Evolutionary conservation across 2,329 filamentous ascomycete species (phyloP).

Genomic region (Raffaelea ambrosiae): DNA sequence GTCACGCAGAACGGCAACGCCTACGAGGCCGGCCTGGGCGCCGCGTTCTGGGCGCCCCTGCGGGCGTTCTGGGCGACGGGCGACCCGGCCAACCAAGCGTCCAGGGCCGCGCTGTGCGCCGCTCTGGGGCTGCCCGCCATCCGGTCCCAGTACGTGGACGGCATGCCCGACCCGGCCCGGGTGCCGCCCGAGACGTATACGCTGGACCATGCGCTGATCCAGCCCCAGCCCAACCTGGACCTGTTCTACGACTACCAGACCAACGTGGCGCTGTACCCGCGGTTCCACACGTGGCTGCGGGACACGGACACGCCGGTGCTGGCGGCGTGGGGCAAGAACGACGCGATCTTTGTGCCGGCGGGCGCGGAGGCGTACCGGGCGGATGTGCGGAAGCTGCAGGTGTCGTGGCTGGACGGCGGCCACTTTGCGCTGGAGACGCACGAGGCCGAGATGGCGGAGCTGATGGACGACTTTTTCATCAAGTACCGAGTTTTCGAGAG

Average conservation of each 20-base stretch:
- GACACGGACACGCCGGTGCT: slow-evolving; percentile 39
- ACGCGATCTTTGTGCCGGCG: slow-evolving; percentile 38
- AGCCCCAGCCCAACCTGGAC: slow-evolving; percentile 30
- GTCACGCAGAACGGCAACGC: slow-evolving; percentile 55
- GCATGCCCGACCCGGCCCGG: slow-evolving; percentile 21
- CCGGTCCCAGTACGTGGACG: slow-evolving; percentile 35
- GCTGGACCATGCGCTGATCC: slow-evolving; percentile 45
- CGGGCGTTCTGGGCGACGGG: slow-evolving; percentile 34
- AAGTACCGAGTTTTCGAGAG: slow-evolving; percentile 15
- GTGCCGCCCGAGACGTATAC: slow-evolving; percentile 37
- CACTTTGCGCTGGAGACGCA: slow-evolving; percentile 43
- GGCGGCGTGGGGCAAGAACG: slow-evolving; percentile 50
- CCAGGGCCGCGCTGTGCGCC: slow-evolving; percentile 23
- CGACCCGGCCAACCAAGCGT: slow-evolving; percentile 16
- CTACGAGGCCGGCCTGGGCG: slow-evolving; percentile 45
- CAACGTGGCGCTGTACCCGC: slow-evolving; percentile 44
- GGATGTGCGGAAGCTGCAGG: slow-evolving; percentile 36
- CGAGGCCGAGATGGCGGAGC: slow-evolving; percentile 19
- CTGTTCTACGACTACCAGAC: slow-evolving; percentile 48
- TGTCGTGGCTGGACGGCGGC: slow-evolving; percentile 44
- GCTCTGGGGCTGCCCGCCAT: slow-evolving; percentile 29
- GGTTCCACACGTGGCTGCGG: slow-evolving; percentile 47
- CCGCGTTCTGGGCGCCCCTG: slow-evolving; percentile 40
- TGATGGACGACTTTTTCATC: slow-evolving; percentile 19
- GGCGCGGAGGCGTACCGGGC: slow-evolving; percentile 46